Conservation (phyloP, 2,329 filamentous ascomycete species). For the Taxawa tesnikishii region DNA sequence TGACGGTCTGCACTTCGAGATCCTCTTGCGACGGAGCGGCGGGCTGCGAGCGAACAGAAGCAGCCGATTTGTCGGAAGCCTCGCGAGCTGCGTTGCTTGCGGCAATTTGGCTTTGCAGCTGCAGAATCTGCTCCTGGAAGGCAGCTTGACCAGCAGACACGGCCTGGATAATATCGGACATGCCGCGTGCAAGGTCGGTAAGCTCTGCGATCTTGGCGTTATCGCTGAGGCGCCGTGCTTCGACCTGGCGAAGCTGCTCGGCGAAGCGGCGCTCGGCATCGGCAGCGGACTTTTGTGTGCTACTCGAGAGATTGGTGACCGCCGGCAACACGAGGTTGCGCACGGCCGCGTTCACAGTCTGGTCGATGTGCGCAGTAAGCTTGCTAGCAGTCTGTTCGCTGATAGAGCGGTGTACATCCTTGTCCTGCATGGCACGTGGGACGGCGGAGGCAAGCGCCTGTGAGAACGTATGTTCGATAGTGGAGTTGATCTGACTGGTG, state of each 20-base stretch:
- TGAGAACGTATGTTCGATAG: conserved; percentile 60
- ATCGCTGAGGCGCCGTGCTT: conserved; percentile 40
- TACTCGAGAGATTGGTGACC: conserved; percentile 36
- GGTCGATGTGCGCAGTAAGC: conserved; percentile 56
- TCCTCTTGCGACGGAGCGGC: conserved; percentile 37
- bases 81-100: conserved; percentile 17
- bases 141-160: conserved; percentile 58
- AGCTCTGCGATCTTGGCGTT: conserved; percentile 60
- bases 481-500: conserved; percentile 51
- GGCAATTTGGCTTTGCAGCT: conserved; percentile 29
- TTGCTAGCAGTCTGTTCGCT: conserved; percentile 59
- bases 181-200: conserved; percentile 51
- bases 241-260: conserved; percentile 38
- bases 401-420: conserved; percentile 59
- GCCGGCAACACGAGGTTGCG: conserved; percentile 29
- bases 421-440: conserved; percentile 56
- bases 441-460: conserved; percentile 58
- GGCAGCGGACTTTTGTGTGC: conserved; percentile 53
- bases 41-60: conserved; percentile 8
- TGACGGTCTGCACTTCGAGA: conserved; percentile 49
- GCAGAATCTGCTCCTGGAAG: conserved; percentile 46
- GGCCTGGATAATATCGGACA: conserved; percentile 56
- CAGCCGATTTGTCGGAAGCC: conserved; percentile 3
- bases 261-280: conserved; percentile 54
- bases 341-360: conserved; percentile 50